These are phyloP conservation scores for Nakataea oryzae DNA, from an alignment of 2,329 filamentous ascomycete genomes.

Conservation along the genomic window DNA sequence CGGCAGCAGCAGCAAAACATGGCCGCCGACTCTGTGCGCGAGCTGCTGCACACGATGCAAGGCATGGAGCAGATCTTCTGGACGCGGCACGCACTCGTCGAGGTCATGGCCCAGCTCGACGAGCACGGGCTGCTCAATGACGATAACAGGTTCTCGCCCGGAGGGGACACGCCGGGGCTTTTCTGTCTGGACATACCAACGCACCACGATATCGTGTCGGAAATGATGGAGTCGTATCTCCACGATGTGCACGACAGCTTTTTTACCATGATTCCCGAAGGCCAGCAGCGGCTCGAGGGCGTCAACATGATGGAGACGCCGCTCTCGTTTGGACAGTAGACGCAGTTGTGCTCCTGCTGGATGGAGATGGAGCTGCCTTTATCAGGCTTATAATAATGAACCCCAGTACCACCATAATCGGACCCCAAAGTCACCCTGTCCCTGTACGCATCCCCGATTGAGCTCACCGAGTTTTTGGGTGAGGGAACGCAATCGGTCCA, in stretches of 20 bases:
- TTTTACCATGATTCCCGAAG: constrained; percentile 5
- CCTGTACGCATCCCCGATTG: too few species aligned
- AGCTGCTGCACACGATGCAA: constrained; percentile 12
- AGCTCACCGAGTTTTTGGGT: background rate
- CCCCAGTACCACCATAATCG: too few species aligned
- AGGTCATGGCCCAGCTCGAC: constrained; percentile 15
- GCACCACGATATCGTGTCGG: constrained; percentile 9
- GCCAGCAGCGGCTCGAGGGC: background rate
- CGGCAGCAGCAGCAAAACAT: background rate
- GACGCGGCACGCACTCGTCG: constrained; percentile 12
- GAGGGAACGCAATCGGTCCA: background rate
- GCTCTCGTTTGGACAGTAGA: too few species aligned
- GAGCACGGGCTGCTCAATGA: constrained; percentile 12
- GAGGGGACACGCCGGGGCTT: constrained; percentile 7
- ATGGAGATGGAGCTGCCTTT: background rate
- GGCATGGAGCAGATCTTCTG: constrained; percentile 17
- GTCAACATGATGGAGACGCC: background rate
- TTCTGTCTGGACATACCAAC: constrained; percentile 10
- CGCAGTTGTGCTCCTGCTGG: background rate
- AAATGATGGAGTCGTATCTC: constrained; percentile 12
- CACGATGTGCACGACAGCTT: constrained; percentile 10
- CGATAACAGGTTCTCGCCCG: constrained; percentile 11
- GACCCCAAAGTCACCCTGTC: too few species aligned
- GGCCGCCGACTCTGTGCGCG: constrained; percentile 7
- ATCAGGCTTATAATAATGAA: background rate